phyloP scores from a whole-genome alignment of 345 rosid species.

The Hibiscus trionum region DNA sequence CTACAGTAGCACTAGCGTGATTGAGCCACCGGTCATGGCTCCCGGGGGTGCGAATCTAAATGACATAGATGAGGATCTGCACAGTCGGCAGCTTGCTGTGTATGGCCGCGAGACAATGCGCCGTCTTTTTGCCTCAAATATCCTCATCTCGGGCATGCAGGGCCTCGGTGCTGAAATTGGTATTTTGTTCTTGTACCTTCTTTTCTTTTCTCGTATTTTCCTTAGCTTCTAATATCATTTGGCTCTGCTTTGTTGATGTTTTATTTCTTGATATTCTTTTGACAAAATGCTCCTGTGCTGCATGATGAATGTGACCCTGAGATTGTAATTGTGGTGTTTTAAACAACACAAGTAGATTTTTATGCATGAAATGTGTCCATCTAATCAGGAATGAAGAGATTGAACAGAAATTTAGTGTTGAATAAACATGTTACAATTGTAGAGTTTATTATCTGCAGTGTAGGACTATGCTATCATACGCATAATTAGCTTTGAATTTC shows the following conservation, averaged over 20 bases:
- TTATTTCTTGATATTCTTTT: neutral
- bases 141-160: constrained; percentile 87
- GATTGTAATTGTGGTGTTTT: neutral
- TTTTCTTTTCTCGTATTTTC: neutral
- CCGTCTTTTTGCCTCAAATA: constrained; percentile 76
- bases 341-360: neutral
- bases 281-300: neutral
- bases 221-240: neutral
- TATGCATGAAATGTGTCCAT: neutral
- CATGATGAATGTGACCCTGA: neutral
- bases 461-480: neutral
- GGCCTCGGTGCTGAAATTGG: constrained; percentile 98
- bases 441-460: neutral
- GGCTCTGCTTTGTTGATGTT: neutral
- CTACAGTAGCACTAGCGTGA: constrained; percentile 12
- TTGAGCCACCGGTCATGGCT: constrained; percentile 45
- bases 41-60: constrained; percentile 50
- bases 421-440: neutral
- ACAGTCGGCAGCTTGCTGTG: constrained; percentile 97
- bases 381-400: neutral
- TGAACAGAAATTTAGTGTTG: too few relatives aligned
- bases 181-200: constrained; percentile 12
- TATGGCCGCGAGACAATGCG: constrained; percentile 98
- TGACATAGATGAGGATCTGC: constrained; percentile 95
- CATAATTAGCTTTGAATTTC: neutral